A percentile compares a stretch with the other conserved stretches of the same genome.
Evolutionary conservation across 306 rosid genomes (phyloP).

Genomic region (Boehmeria nivea): DNA sequence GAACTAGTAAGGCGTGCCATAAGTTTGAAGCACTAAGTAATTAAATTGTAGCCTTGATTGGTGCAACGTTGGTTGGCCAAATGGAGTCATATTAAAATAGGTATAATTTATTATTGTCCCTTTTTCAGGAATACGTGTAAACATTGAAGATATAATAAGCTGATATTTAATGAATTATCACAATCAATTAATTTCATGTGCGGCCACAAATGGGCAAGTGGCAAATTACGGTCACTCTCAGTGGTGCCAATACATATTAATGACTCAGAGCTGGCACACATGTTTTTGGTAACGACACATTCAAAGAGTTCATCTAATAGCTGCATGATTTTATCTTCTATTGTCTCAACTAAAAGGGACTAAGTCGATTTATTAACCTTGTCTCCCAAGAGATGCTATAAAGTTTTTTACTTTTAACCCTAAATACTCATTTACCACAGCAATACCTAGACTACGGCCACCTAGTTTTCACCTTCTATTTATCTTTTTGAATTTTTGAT

Average conservation of each 20-base stretch:
- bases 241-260: neutral
- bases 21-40: neutral
- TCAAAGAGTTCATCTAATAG: too few species aligned
- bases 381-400: too few species aligned
- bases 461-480: too few species aligned
- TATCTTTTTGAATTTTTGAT: too few species aligned
- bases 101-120: neutral
- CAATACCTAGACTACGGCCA: too few species aligned
- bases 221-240: neutral
- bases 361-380: too few species aligned
- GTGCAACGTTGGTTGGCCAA: neutral
- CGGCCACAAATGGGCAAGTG: neutral
- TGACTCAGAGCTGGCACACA: neutral
- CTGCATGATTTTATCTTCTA: neutral
- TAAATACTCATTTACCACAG: too few species aligned
- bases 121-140: too few species aligned
- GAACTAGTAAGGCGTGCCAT: neutral
- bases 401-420: too few species aligned
- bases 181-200: neutral
- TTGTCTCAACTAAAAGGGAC: neutral
- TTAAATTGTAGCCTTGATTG: neutral
- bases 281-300: neutral
- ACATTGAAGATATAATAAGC: too few species aligned
- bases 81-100: constrained; percentile 2
- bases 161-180: too few species aligned